Percentiles rank a stretch among this genome's conserved stretches.
These are phyloP conservation scores for Orbilia brochopaga DNA, from an alignment of 2,329 filamentous ascomycete species.

Conservation along the genomic window DNA sequence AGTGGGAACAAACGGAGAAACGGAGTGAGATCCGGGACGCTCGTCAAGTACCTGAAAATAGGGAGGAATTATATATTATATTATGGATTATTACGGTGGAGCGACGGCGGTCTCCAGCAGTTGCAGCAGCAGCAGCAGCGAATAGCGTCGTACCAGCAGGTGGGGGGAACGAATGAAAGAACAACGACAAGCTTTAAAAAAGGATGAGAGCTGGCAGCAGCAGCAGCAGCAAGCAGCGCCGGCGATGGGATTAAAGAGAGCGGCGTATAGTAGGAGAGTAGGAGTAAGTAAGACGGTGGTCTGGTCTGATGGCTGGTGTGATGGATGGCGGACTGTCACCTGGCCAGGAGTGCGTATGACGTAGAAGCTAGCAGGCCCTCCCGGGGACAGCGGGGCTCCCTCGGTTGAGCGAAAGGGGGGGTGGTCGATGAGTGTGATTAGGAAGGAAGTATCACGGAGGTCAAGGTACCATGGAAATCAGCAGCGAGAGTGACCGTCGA, in stretches of 20 bases:
- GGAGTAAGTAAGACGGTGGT: neutral
- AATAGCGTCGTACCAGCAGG: neutral
- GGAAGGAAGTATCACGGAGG: neutral
- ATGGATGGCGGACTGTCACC: constrained; percentile 29
- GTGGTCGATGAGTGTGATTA: too few relatives aligned
- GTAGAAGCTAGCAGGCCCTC: constrained; percentile 28
- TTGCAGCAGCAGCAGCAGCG: neutral
- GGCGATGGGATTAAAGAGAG: too few relatives aligned
- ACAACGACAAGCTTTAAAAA: neutral
- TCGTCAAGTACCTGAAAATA: constrained; percentile 6
- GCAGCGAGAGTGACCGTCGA: neutral
- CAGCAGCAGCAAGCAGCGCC: too few relatives aligned
- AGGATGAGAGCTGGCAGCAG: too few relatives aligned
- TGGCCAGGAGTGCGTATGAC: constrained; percentile 37
- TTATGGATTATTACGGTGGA: neutral
- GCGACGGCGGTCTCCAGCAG: neutral
- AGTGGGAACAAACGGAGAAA: neutral
- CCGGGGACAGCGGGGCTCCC: constrained; percentile 2
- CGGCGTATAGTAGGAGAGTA: too few relatives aligned
- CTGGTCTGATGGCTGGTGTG: constrained; percentile 6
- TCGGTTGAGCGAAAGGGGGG: constrained; percentile 4
- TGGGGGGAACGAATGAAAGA: neutral
- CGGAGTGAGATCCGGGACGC: constrained; percentile 1
- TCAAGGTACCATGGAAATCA: too few relatives aligned
- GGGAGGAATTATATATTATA: neutral